Conservation (phyloP, 176 grass and related monocot species). For the Zizania latifolia region DNA sequence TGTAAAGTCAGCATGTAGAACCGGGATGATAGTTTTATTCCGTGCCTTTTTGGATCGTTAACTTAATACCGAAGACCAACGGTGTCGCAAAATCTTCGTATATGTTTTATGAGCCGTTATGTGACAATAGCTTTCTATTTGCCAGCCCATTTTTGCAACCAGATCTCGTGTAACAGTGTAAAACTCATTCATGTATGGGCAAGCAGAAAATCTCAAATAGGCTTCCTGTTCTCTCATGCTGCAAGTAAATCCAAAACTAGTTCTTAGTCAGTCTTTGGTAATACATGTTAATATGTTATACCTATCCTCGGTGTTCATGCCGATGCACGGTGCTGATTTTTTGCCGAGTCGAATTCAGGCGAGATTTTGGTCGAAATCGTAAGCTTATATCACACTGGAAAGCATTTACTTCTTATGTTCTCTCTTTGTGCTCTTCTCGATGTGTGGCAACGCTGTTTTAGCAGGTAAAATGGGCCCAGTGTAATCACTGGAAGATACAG, state of each 20-base stretch:
- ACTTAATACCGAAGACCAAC: constrained; percentile 20
- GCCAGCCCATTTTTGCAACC: not conserved
- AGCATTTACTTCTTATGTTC: not conserved
- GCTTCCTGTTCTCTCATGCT: not conserved
- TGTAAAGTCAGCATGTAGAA: constrained; percentile 31
- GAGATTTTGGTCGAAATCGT: not conserved
- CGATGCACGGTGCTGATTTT: not conserved
- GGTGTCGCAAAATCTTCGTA: constrained; percentile 6
- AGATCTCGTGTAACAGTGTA: constrained; percentile 26
- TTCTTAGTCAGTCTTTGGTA: too few species aligned
- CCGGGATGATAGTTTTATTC: constrained; percentile 9
- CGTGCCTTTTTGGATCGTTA: not conserved
- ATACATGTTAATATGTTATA: too few species aligned
- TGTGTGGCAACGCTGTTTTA: not conserved
- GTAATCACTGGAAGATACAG: not conserved
- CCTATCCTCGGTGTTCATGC: not conserved
- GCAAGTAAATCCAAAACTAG: not conserved
- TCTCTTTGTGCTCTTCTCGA: not conserved
- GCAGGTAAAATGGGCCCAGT: not conserved
- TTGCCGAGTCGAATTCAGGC: not conserved
- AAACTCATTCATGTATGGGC: constrained; percentile 18
- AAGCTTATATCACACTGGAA: not conserved
- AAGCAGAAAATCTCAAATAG: not conserved
- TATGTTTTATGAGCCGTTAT: not conserved
- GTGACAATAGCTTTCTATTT: constrained; percentile 14